Conservation (phyloP, 352 stramenopile genomes). For the Globisporangium nodosum region DNA sequence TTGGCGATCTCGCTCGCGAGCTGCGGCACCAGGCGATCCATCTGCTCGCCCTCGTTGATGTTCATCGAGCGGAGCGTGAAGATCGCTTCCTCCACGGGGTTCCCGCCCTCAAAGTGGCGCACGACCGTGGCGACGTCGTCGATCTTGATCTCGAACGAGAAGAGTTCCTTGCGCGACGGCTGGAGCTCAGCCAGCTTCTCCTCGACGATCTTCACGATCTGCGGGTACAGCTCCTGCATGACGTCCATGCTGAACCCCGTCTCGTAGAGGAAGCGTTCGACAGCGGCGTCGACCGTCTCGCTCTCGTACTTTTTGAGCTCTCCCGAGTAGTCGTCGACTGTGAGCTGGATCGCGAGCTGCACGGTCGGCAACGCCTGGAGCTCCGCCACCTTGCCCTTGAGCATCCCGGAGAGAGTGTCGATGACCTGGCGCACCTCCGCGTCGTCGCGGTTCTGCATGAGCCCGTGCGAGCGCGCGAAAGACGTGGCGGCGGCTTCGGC, state of each 20-base stretch:
- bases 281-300: slow-evolving; percentile 44
- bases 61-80: slow-evolving; percentile 38
- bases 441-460: slow-evolving; percentile 45
- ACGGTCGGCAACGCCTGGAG: slow-evolving; percentile 40
- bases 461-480: slow-evolving; percentile 58
- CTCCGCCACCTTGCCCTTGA: slow-evolving; percentile 59
- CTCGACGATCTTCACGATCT: slow-evolving; percentile 53
- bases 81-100: slow-evolving; percentile 51
- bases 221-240: slow-evolving; percentile 57
- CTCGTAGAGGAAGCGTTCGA: slow-evolving; percentile 64
- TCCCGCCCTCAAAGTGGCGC: slow-evolving; percentile 63
- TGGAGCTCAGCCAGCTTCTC: slow-evolving; percentile 53
- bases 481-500: slow-evolving; percentile 51
- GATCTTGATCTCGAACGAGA: slow-evolving; percentile 52
- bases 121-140: slow-evolving; percentile 38
- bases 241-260: slow-evolving; percentile 52
- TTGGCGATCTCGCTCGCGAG: slow-evolving; percentile 54
- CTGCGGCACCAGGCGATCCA: slow-evolving; percentile 49
- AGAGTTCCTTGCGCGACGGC: slow-evolving; percentile 42
- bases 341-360: slow-evolving; percentile 56
- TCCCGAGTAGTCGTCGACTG: slow-evolving; percentile 36
- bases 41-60: slow-evolving; percentile 38
- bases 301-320: slow-evolving; percentile 61
- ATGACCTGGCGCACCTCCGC: slow-evolving; percentile 46
- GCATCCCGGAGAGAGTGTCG: slow-evolving; percentile 55